Conservation (phyloP, 2,329 filamentous ascomycete species). For the Periconia macrospinosa region DNA sequence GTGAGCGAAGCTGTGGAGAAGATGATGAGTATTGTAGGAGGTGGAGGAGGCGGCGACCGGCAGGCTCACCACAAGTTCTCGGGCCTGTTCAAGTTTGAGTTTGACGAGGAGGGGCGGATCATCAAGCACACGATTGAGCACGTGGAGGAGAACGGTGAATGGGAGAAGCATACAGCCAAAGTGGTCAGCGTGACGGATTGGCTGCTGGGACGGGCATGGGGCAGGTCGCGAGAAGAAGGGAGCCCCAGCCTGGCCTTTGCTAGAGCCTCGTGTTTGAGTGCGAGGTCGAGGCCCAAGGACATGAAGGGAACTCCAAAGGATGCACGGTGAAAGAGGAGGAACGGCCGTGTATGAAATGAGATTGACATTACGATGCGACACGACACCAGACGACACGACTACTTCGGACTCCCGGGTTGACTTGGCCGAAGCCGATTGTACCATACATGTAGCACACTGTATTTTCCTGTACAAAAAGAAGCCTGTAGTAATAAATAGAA, state of each 20-base stretch:
- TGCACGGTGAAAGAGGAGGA: not conserved
- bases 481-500: no score
- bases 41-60: constrained; percentile 41
- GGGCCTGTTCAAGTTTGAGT: constrained; percentile 93
- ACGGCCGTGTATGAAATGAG: not conserved
- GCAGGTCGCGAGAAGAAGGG: constrained; percentile 48
- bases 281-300: constrained; percentile 16
- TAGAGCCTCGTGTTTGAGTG: not conserved
- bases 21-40: constrained; percentile 59
- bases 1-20: constrained; percentile 56
- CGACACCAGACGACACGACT: not conserved
- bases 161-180: constrained; percentile 79
- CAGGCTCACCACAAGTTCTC: constrained; percentile 69
- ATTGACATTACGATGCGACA: not conserved
- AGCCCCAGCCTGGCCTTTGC: constrained; percentile 48
- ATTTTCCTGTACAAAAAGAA: no score
- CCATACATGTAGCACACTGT: no score
- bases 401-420: no score
- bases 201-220: constrained; percentile 78
- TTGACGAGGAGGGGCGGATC: constrained; percentile 83
- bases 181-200: constrained; percentile 94
- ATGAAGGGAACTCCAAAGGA: constrained; percentile 1
- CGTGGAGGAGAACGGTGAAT: constrained; percentile 78
- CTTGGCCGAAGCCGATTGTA: no score
- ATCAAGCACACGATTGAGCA: constrained; percentile 92